Evolutionary conservation across 305 asterid species (phyloP).

Genomic region (Ilex paraguariensis): DNA sequence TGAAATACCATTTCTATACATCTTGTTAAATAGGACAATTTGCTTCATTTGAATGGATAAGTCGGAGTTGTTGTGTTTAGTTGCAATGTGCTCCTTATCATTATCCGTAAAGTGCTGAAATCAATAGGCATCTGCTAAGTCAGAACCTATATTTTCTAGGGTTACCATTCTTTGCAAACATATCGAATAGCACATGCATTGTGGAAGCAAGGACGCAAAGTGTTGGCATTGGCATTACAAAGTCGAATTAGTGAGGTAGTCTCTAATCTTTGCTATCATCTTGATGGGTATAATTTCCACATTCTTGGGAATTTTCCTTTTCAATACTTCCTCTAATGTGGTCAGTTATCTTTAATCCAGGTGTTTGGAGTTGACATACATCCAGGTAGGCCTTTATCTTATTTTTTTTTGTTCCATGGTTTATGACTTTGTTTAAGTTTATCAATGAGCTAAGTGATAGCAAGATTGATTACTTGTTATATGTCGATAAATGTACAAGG

Average conservation of each 20-base stretch:
- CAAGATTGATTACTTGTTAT: too few relatives aligned
- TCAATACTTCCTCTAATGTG: not conserved
- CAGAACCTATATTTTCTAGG: slow-evolving; percentile 17
- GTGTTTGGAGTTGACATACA: slow-evolving; percentile 48
- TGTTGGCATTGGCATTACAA: slow-evolving; percentile 40
- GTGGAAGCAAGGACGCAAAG: slow-evolving; percentile 41
- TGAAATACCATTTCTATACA: not conserved
- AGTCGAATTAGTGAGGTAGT: slow-evolving; percentile 47
- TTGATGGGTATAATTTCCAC: not conserved
- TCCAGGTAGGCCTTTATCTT: slow-evolving; percentile 25
- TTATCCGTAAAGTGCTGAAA: too few relatives aligned
- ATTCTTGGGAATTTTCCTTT: not conserved
- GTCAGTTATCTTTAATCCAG: slow-evolving; percentile 15
- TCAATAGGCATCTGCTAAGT: not conserved
- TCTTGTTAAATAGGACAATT: slow-evolving; percentile 1
- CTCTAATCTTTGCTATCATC: not conserved
- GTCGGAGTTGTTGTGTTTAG: too few relatives aligned
- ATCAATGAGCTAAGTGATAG: too few relatives aligned
- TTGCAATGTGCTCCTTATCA: too few relatives aligned
- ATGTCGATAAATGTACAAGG: too few relatives aligned
- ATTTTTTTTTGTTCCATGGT: too few relatives aligned
- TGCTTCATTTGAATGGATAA: too few relatives aligned
- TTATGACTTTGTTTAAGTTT: too few relatives aligned
- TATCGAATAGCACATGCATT: slow-evolving; percentile 40
- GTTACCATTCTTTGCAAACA: slow-evolving; percentile 42